phyloP scores from a whole-genome alignment of 495 filamentous ascomycete species.

The Podospora tetraspora region DNA sequence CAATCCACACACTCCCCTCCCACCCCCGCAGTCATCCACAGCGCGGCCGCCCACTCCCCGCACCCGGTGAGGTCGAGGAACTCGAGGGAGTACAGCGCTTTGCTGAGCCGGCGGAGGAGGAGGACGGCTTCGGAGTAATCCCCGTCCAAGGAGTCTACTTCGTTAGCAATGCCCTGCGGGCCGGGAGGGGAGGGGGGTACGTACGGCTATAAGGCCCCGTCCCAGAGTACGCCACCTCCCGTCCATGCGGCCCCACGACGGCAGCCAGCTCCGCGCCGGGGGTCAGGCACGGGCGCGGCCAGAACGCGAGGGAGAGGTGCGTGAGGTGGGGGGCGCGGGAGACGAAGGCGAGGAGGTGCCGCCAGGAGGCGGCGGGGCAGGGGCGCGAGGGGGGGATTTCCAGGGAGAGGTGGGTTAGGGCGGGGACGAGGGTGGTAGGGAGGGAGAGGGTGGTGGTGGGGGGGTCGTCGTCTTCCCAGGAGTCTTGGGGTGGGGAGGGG shows the following conservation, averaged over 20 bases:
- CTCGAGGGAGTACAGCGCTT: constrained; percentile 62
- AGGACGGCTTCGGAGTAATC: constrained; percentile 66
- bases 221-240: constrained; percentile 51
- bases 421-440: constrained; percentile 36
- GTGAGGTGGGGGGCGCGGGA: constrained; percentile 60
- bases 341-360: constrained; percentile 57
- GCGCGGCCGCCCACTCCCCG: constrained; percentile 59
- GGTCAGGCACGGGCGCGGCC: constrained; percentile 68
- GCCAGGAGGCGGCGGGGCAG: constrained; percentile 52
- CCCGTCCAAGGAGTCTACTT: constrained; percentile 47
- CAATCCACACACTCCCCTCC: constrained; percentile 40
- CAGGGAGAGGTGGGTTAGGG: constrained; percentile 53
- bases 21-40: constrained; percentile 35
- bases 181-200: neutral
- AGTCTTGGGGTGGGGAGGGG: constrained; percentile 40
- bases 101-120: constrained; percentile 63
- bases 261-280: constrained; percentile 55
- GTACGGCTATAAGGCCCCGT: constrained; percentile 57
- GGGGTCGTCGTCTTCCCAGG: constrained; percentile 38
- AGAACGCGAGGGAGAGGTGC: constrained; percentile 72
- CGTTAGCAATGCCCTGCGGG: neutral
- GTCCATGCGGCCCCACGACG: constrained; percentile 37
- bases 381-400: constrained; percentile 34
- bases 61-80: constrained; percentile 82
- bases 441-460: constrained; percentile 11